Conservation (phyloP, 2,329 filamentous ascomycete genomes). For the Fusarium setosum region DNA sequence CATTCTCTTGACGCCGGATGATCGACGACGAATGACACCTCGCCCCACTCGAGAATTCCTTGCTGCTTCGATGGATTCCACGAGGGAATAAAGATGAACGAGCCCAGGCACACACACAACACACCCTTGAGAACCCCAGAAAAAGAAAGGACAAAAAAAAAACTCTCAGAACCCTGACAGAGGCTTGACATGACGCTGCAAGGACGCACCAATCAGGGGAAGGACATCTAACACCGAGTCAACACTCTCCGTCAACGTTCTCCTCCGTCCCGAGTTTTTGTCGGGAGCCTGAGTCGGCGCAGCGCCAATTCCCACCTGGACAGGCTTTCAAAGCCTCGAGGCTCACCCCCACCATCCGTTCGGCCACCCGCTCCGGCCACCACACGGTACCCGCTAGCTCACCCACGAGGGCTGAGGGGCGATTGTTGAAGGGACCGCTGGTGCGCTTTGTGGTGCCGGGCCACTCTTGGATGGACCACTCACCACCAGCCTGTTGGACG, state of each 20-base stretch:
- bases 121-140: constrained; percentile 19
- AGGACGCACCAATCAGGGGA: constrained; percentile 33
- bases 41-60: constrained; percentile 28
- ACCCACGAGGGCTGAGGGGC: constrained; percentile 35
- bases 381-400: constrained; percentile 33
- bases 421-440: constrained; percentile 22
- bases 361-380: constrained; percentile 27
- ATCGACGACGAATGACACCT: constrained; percentile 36
- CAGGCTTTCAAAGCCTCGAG: not conserved
- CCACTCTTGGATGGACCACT: constrained; percentile 31
- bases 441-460: constrained; percentile 4
- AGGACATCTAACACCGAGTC: constrained; percentile 35
- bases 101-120: not conserved
- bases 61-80: constrained; percentile 13
- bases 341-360: constrained; percentile 31
- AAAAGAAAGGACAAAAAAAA: constrained; percentile 28
- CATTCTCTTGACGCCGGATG: constrained; percentile 32
- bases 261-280: constrained; percentile 43
- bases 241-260: constrained; percentile 17
- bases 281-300: constrained; percentile 39
- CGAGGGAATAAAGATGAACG: constrained; percentile 17
- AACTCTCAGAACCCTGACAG: constrained; percentile 29
- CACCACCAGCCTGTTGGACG: constrained; percentile 36
- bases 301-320: constrained; percentile 1
- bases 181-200: constrained; percentile 16